phyloP scores from a whole-genome alignment of 31 red algal genomes.

The Bonnemaisonia californica region DNA sequence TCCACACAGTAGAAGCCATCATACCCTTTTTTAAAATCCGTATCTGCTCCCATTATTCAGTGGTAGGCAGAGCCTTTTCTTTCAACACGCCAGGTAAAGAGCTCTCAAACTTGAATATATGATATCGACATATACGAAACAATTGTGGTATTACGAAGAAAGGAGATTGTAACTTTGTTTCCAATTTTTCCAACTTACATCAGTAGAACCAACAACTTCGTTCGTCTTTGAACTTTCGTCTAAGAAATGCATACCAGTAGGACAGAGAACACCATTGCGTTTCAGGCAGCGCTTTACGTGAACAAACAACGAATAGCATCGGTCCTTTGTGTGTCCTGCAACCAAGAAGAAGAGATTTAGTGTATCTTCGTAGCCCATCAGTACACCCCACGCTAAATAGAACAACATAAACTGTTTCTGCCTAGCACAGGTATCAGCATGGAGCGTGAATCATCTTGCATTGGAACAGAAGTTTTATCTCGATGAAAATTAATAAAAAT shows the following conservation, averaged over 20 bases:
- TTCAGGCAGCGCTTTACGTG: slow-evolving; percentile 27
- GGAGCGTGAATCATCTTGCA: slow-evolving; percentile 2
- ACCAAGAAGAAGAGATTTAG: slow-evolving; percentile 29
- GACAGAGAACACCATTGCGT: background rate
- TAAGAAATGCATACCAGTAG: slow-evolving; percentile 3
- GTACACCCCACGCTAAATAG: slow-evolving; percentile 27
- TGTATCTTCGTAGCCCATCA: background rate
- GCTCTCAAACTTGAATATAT: slow-evolving; percentile 40
- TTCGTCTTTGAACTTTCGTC: slow-evolving; percentile 29
- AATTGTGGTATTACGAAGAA: slow-evolving; percentile 13
- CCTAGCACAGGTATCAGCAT: slow-evolving; percentile 36
- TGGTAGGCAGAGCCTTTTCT: slow-evolving; percentile 29
- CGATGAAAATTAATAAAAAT: slow-evolving; percentile 4
- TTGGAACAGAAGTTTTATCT: background rate
- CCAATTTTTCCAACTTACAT: slow-evolving; percentile 29
- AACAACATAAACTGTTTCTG: slow-evolving; percentile 47
- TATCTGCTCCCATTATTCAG: background rate
- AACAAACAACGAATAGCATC: slow-evolving; percentile 15
- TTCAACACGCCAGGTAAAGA: background rate
- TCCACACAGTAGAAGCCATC: background rate
- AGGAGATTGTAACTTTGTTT: slow-evolving; percentile 7
- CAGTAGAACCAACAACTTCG: background rate
- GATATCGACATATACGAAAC: slow-evolving; percentile 44
- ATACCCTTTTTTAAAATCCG: slow-evolving; percentile 22
- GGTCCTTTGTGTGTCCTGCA: slow-evolving; percentile 43